These are phyloP conservation scores for Blastobotrys illinoisensis DNA, from an alignment of 1,139 yeast genomes.

Conservation along the genomic window DNA sequence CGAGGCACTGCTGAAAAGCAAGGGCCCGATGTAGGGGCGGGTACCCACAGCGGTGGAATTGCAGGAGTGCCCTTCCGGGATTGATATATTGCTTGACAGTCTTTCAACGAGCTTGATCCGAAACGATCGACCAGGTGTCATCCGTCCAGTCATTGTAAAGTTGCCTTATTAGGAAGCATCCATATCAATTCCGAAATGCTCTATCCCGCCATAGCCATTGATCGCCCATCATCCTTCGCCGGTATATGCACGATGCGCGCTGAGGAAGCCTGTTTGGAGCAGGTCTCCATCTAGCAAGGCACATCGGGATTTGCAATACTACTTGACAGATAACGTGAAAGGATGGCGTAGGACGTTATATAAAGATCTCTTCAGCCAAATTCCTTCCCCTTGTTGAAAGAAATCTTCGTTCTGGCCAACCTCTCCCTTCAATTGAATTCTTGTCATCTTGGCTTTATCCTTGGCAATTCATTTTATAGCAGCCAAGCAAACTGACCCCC, in stretches of 20 bases:
- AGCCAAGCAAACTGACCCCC: too few relatives aligned
- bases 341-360: not conserved
- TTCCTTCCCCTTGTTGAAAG: not conserved
- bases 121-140: not conserved
- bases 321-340: not conserved
- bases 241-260: not conserved
- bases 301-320: not conserved
- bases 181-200: not conserved
- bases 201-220: not conserved
- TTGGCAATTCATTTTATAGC: too few relatives aligned
- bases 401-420: not conserved
- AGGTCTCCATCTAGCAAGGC: not conserved
- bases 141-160: not conserved
- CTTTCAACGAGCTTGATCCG: not conserved
- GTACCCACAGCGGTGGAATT: not conserved
- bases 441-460: too few relatives aligned
- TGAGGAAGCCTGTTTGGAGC: not conserved
- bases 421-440: not conserved
- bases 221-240: not conserved
- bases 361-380: not conserved
- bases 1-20: not conserved
- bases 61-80: not conserved
- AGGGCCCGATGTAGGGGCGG: not conserved
- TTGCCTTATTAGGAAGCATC: not conserved
- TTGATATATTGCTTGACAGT: not conserved